Evolutionary conservation across 2,329 filamentous ascomycete species (phyloP).

Genomic region (Diaporthe ilicicola): DNA sequence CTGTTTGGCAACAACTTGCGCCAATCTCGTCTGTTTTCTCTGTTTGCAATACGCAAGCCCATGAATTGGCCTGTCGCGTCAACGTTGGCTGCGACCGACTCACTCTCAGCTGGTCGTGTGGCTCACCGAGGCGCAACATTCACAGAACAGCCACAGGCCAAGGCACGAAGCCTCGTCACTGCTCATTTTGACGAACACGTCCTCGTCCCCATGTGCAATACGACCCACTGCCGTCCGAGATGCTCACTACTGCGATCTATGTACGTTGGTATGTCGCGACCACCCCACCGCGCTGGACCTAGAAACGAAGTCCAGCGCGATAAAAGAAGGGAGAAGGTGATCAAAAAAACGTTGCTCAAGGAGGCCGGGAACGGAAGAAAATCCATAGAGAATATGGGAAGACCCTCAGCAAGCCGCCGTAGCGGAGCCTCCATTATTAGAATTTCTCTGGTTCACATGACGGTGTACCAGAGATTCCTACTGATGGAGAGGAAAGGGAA

Average conservation of each 20-base stretch:
- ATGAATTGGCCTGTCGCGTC: too few species aligned
- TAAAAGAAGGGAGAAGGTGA: constrained; percentile 52
- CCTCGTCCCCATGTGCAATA: neutral
- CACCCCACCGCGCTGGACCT: constrained; percentile 62
- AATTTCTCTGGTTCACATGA: constrained; percentile 56
- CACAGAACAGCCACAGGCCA: neutral
- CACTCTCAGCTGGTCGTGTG: neutral
- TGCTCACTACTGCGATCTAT: neutral
- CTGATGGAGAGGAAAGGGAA: constrained; percentile 52
- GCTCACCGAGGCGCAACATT: neutral
- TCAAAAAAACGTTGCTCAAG: constrained; percentile 53
- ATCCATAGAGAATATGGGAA: constrained; percentile 55
- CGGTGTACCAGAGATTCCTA: constrained; percentile 57
- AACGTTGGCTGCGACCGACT: neutral
- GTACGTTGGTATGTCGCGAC: constrained; percentile 50
- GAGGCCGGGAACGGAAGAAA: constrained; percentile 66
- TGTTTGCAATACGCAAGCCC: too few species aligned
- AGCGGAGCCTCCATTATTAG: constrained; percentile 57
- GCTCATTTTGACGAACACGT: neutral
- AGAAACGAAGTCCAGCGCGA: constrained; percentile 51
- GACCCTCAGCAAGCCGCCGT: constrained; percentile 64
- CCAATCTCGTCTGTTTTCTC: too few species aligned
- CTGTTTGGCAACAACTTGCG: too few species aligned
- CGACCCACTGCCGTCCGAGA: neutral
- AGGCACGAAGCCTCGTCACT: neutral